Conservation (phyloP, 2,329 filamentous ascomycete species). For the Bipolaris zeicola region DNA sequence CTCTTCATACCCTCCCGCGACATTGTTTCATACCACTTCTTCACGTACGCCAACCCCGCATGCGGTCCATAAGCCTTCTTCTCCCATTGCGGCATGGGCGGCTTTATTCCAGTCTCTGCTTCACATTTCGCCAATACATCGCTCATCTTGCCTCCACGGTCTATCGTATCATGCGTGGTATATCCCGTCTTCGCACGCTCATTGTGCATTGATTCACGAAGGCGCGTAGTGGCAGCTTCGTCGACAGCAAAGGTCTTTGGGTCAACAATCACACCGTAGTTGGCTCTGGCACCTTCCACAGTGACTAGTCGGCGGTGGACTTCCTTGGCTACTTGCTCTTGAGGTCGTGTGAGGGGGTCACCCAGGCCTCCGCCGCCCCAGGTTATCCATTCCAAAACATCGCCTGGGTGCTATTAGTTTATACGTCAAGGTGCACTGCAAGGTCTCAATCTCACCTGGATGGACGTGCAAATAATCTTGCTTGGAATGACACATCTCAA, state of each 20-base stretch:
- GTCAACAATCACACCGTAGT: slow-evolving; percentile 56
- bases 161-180: slow-evolving; percentile 41
- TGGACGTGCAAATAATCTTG: slow-evolving; percentile 56
- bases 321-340: slow-evolving; percentile 53
- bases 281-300: slow-evolving; percentile 48
- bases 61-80: slow-evolving; percentile 55
- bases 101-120: slow-evolving; percentile 51
- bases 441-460: slow-evolving; percentile 33
- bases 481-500: slow-evolving; percentile 52
- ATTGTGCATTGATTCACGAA: slow-evolving; percentile 43
- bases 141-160: slow-evolving; percentile 53
- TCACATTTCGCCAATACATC: slow-evolving; percentile 47
- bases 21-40: slow-evolving; percentile 52
- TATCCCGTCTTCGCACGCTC: slow-evolving; percentile 26
- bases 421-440: neutral
- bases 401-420: slow-evolving; percentile 34
- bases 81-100: slow-evolving; percentile 54
- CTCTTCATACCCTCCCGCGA: slow-evolving; percentile 27
- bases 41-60: slow-evolving; percentile 51
- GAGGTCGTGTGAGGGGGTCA: slow-evolving; percentile 53
- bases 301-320: slow-evolving; percentile 55
- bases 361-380: slow-evolving; percentile 59
- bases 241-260: slow-evolving; percentile 46
- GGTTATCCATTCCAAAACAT: slow-evolving; percentile 58
- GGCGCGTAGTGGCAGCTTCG: slow-evolving; percentile 41